Base-by-base conservation (phyloP, 805 yeast genomes). In the Priceomyces fermenticarens region DNA sequence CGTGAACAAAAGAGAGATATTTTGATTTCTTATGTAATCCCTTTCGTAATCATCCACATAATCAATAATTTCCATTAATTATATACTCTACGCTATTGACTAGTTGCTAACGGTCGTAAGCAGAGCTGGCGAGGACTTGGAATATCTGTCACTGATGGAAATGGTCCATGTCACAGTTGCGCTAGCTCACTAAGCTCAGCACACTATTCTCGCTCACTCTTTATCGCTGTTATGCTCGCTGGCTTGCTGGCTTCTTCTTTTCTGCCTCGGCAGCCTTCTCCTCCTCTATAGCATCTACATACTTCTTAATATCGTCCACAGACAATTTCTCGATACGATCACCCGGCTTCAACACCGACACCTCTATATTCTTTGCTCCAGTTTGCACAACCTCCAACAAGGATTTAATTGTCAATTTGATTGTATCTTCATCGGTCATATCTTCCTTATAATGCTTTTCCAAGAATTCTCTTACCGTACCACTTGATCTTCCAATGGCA, bases 381-480 rank as follows among this genome's bases (percentile, higher is more conserved):
- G 97, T 90, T 70, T 93, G 98, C 16, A 93, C 99, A 37, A 93
- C 97, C 64, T 93, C 99, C 53, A 93, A 74, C 53, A 93, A 73
- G 12, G 95, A 81, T 69, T 86, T 87, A 38, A 93, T 81, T 2
- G 97, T 81, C 55, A 93, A 80, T 52, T 80, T 80, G 41, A 90
- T 72, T 15, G 97, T 84, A 30, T 79, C 84, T 28, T 80, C 80
- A 47, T 81, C 88, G 38, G 75, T 70, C 61, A 77, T 60, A 40
- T 78, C 81, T 66, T 82, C 77, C 45, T 58, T 62, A 68, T 87
- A 88, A 57, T 88, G 86, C 68, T 89, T 90, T 63, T 93, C 99
- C 63, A 93, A 76, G 54, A 90, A 87, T 63, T 93, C 99, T 53
- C 95, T 83, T 28, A 93, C 97, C 3, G 98, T 91, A 63, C 93